Evolutionary conservation across 495 filamentous ascomycete species (phyloP).

Genomic region (Pseudotulostoma volvatum): DNA sequence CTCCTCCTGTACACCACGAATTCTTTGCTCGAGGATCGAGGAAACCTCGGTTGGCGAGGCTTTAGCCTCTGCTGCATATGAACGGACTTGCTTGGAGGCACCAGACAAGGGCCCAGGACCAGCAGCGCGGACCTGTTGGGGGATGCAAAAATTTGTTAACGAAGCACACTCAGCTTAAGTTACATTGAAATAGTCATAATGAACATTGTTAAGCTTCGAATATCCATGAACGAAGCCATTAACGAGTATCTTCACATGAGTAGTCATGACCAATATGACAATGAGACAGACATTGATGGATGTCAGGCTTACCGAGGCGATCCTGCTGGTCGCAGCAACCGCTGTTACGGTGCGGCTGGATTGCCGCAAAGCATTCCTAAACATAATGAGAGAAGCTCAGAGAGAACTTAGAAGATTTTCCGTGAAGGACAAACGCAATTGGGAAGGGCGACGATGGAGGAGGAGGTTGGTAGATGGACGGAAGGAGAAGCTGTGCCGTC

Average conservation of each 20-base stretch:
- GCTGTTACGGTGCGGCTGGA: constrained; percentile 85
- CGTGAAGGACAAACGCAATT: constrained; percentile 36
- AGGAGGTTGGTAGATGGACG: constrained; percentile 10
- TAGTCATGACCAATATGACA: too few relatives aligned
- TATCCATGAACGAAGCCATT: constrained; percentile 21
- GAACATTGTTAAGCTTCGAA: constrained; percentile 12
- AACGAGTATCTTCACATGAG: constrained; percentile 27
- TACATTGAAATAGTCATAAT: constrained; percentile 12
- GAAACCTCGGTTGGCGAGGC: constrained; percentile 94
- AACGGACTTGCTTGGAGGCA: constrained; percentile 61
- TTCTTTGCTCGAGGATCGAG: constrained; percentile 96
- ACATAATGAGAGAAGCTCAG: constrained; percentile 56
- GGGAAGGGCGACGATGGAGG: constrained; percentile 16
- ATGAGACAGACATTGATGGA: neutral
- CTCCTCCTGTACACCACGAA: constrained; percentile 95
- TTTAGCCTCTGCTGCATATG: constrained; percentile 88
- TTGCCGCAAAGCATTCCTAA: constrained; percentile 94
- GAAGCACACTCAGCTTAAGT: constrained; percentile 15
- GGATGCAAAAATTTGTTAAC: constrained; percentile 32
- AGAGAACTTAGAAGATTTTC: constrained; percentile 30
- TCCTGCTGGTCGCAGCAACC: constrained; percentile 76
- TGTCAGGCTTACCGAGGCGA: constrained; percentile 70
- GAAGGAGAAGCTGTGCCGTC: constrained; percentile 32
- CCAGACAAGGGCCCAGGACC: constrained; percentile 58
- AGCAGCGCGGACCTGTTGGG: constrained; percentile 63